A percentile compares a stretch with the other conserved stretches of the same genome.
phyloP scores from a whole-genome alignment of 139 green algal species.

The Nannochloris sp. region DNA sequence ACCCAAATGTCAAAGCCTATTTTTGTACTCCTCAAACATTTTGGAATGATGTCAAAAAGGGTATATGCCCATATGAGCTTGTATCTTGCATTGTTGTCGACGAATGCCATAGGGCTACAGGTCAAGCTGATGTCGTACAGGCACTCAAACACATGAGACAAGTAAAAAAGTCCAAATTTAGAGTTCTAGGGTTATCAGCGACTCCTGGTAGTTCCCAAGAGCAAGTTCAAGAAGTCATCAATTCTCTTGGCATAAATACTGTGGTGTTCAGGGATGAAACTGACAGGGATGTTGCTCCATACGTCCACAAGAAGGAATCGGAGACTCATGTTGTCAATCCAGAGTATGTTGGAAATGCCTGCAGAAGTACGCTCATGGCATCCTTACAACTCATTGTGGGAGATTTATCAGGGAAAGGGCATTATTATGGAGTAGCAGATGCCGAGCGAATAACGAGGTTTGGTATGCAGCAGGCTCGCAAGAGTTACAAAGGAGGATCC shows the following conservation, averaged over 20 bases:
- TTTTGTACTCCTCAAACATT: constrained; percentile 89
- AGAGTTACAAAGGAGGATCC: neutral
- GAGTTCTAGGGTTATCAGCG: constrained; percentile 78
- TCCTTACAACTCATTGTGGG: constrained; percentile 20
- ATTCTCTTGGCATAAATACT: constrained; percentile 54
- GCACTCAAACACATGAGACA: constrained; percentile 46
- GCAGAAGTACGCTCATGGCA: constrained; percentile 4
- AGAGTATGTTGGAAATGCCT: neutral
- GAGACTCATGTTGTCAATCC: constrained; percentile 16
- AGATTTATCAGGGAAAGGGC: constrained; percentile 2
- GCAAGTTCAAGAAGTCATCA: constrained; percentile 70
- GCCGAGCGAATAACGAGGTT: constrained; percentile 15
- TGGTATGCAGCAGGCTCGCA: constrained; percentile 9
- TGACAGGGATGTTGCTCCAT: constrained; percentile 63
- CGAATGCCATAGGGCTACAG: constrained; percentile 77
- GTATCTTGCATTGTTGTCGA: constrained; percentile 88
- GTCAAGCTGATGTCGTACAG: constrained; percentile 36
- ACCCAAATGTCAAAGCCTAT: constrained; percentile 56
- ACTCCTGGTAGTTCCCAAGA: constrained; percentile 66
- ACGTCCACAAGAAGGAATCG: constrained; percentile 40
- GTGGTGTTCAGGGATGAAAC: constrained; percentile 71
- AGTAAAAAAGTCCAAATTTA: constrained; percentile 38
- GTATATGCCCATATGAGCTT: constrained; percentile 47
- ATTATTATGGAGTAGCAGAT: constrained; percentile 24
- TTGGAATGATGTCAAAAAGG: constrained; percentile 73